Percentiles rank a stretch among this genome's conserved stretches.
Evolutionary conservation across 768 basidiomycete genomes (phyloP).

Genomic region (Chiua virens): DNA sequence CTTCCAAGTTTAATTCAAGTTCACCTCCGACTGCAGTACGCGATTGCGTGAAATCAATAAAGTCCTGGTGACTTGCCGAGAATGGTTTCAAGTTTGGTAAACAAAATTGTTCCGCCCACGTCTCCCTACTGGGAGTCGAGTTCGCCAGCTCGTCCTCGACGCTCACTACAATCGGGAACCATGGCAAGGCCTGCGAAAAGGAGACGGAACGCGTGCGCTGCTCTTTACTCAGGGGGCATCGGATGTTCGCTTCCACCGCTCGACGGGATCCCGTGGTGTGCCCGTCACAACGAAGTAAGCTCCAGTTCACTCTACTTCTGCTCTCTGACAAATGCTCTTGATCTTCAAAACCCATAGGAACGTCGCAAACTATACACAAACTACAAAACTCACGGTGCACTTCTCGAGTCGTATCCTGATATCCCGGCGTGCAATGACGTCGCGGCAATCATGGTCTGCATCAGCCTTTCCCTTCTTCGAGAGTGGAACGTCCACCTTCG

Average conservation of each 20-base stretch:
- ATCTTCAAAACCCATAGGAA: conserved; percentile 17
- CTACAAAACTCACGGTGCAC: conserved; percentile 35
- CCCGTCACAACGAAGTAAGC: conserved; percentile 32
- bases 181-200: conserved; percentile 11
- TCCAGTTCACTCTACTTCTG: neutral
- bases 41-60: conserved; percentile 3
- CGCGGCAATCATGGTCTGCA: conserved; percentile 27
- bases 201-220: conserved; percentile 17
- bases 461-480: conserved; percentile 30
- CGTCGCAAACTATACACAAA: conserved; percentile 38
- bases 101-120: neutral
- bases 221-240: conserved; percentile 12
- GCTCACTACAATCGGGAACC: neutral
- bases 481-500: conserved; percentile 34
- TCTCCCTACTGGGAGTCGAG: conserved; percentile 1
- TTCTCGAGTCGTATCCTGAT: conserved; percentile 31
- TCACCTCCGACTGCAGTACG: neutral
- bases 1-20: too few species aligned
- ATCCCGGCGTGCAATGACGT: conserved; percentile 25
- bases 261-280: conserved; percentile 24
- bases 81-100: too few species aligned
- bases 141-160: neutral
- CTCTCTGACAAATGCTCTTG: neutral
- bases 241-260: conserved; percentile 12
- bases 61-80: too few species aligned